A percentile compares a stretch with the other conserved stretches of the same genome.
Conservation (phyloP, 2,329 filamentous ascomycete species). For the Claviceps purpurea region DNA sequence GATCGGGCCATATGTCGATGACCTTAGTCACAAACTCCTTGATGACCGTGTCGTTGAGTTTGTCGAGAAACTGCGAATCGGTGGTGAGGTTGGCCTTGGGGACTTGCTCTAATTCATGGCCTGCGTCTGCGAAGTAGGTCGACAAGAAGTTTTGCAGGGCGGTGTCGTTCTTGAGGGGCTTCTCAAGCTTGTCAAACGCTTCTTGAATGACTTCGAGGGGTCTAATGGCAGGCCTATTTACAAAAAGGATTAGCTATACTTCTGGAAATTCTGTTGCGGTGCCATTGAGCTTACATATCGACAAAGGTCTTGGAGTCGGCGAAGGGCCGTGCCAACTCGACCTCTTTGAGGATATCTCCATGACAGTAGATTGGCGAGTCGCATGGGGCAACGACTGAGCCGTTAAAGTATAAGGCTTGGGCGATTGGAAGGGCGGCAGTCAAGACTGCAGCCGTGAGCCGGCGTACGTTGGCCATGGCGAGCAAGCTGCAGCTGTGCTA, state of each 20-base stretch:
- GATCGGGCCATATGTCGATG: slow-evolving; percentile 55
- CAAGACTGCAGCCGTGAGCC: slow-evolving; percentile 13
- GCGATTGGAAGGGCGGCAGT: slow-evolving; percentile 15
- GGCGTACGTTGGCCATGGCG: slow-evolving; percentile 14
- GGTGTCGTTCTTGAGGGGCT: slow-evolving; percentile 50
- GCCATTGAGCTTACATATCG: slow-evolving; percentile 40
- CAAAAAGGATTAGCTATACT: neutral
- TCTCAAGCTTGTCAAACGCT: slow-evolving; percentile 44
- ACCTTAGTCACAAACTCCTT: slow-evolving; percentile 49
- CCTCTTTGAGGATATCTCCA: slow-evolving; percentile 47
- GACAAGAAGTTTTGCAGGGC: slow-evolving; percentile 47
- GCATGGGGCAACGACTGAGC: slow-evolving; percentile 48
- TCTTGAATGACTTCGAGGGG: slow-evolving; percentile 46
- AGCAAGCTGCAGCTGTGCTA: neutral
- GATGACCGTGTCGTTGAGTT: slow-evolving; percentile 43
- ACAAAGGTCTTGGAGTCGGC: slow-evolving; percentile 59
- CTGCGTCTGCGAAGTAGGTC: slow-evolving; percentile 50
- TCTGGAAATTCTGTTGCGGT: neutral
- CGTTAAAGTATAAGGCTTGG: slow-evolving; percentile 44
- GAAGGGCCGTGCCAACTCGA: slow-evolving; percentile 51
- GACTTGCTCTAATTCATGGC: slow-evolving; percentile 46
- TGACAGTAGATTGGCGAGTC: slow-evolving; percentile 56
- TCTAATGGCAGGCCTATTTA: slow-evolving; percentile 40
- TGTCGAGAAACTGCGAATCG: slow-evolving; percentile 43
- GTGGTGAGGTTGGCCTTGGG: slow-evolving; percentile 36